phyloP scores from a whole-genome alignment of 2,329 filamentous ascomycete species.

The Geoglossum cookeanum region DNA sequence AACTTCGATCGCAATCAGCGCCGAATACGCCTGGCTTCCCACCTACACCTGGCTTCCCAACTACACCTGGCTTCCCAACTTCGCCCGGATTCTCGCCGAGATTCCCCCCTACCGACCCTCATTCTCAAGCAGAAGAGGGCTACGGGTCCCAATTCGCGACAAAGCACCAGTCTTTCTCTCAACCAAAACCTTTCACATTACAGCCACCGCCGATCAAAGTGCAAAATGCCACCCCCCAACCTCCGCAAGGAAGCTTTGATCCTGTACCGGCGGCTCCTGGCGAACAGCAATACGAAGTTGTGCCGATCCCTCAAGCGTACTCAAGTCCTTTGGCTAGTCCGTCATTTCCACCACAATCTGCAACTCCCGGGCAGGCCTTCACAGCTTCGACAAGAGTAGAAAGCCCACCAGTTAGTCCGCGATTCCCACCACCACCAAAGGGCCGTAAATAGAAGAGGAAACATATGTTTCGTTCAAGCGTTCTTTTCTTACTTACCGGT shows the following conservation, averaged over 20 bases:
- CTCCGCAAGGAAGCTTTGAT: slow-evolving; percentile 42
- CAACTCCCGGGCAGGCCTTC: slow-evolving; percentile 14
- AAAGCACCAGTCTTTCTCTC: slow-evolving; percentile 23
- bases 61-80: slow-evolving; percentile 17
- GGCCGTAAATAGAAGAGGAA: background rate
- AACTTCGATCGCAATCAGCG: slow-evolving; percentile 67
- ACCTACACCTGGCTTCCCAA: slow-evolving; percentile 39
- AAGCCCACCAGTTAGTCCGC: slow-evolving; percentile 16
- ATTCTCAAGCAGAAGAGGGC: slow-evolving; percentile 33
- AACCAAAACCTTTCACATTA: slow-evolving; percentile 54
- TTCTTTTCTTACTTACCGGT: background rate
- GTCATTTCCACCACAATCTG: slow-evolving; percentile 9
- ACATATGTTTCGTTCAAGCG: background rate
- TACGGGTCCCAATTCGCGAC: slow-evolving; percentile 42
- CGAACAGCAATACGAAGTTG: slow-evolving; percentile 67
- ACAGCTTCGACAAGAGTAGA: slow-evolving; percentile 15
- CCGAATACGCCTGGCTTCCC: slow-evolving; percentile 91
- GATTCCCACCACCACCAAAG: slow-evolving; percentile 1
- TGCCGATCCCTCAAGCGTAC: slow-evolving; percentile 81
- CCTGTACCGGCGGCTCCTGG: slow-evolving; percentile 44
- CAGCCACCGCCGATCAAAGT: slow-evolving; percentile 68
- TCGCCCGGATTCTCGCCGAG: no score
- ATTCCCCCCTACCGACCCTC: slow-evolving; percentile 20
- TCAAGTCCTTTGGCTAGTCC: slow-evolving; percentile 28
- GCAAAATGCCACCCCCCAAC: slow-evolving; percentile 56